These are phyloP conservation scores for Melastoma malabathricum DNA, from an alignment of 345 rosid species.

Conservation along the genomic window DNA sequence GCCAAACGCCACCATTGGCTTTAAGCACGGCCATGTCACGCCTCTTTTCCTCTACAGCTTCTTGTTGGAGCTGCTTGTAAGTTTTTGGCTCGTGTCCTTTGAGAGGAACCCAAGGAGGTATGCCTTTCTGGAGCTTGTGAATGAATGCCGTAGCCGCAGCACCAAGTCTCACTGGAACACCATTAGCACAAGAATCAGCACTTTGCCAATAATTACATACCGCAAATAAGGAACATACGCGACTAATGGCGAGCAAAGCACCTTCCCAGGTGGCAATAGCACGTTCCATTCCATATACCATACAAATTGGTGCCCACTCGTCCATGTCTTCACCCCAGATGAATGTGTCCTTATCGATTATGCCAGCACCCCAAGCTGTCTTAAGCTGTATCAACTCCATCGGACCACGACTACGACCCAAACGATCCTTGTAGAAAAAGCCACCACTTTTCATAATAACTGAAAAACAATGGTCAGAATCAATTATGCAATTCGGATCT, in stretches of 20 bases:
- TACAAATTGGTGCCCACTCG: conserved; percentile 94
- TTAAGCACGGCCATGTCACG: conserved; percentile 75
- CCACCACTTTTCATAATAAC: conserved; percentile 84
- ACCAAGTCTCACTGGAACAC: conserved; percentile 63
- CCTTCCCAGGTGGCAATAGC: conserved; percentile 99
- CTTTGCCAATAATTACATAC: not conserved
- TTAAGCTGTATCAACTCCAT: conserved; percentile 74
- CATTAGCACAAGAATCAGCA: conserved; percentile 6
- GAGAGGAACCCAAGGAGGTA: conserved; percentile 77
- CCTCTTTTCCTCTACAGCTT: conserved; percentile 68
- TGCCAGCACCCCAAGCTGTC: conserved; percentile 87
- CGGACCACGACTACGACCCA: conserved; percentile 88
- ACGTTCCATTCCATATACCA: conserved; percentile 83
- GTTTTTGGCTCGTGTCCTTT: conserved; percentile 70
- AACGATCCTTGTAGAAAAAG: conserved; percentile 79
- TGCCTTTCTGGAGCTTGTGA: conserved; percentile 81
- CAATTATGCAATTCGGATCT: too few species aligned
- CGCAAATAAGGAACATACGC: too few species aligned
- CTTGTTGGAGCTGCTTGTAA: conserved; percentile 67
- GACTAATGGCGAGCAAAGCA: conserved; percentile 2
- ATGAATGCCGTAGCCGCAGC: conserved; percentile 76
- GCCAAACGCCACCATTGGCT: conserved; percentile 90
- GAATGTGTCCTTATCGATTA: conserved; percentile 85
- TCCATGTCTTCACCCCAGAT: conserved; percentile 91
- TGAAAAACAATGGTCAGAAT: conserved; percentile 9